Conservation (phyloP, 345 rosid genomes). For the Nephelium lappaceum region DNA sequence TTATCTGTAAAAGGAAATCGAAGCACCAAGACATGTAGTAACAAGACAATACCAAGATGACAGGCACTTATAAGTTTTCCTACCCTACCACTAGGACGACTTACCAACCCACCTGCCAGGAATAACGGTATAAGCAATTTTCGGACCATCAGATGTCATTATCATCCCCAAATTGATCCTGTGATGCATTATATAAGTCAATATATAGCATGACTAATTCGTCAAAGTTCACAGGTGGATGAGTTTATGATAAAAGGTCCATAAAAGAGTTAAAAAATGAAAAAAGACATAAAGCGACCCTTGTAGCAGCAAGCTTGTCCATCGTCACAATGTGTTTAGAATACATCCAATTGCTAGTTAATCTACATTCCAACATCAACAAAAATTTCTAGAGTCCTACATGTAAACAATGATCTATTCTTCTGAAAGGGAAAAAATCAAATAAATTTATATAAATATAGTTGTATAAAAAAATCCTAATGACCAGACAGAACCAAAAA, state of each 20-base stretch:
- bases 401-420: neutral
- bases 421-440: neutral
- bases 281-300: slow-evolving; percentile 19
- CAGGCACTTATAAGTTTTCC: slow-evolving; percentile 25
- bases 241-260: slow-evolving; percentile 27
- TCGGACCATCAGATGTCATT: slow-evolving; percentile 83
- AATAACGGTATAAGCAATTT: slow-evolving; percentile 82
- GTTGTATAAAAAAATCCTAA: neutral
- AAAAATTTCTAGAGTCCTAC: slow-evolving; percentile 8
- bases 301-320: slow-evolving; percentile 21
- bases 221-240: slow-evolving; percentile 35
- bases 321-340: slow-evolving; percentile 13
- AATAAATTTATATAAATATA: neutral
- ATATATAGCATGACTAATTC: slow-evolving; percentile 37
- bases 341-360: slow-evolving; percentile 7
- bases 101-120: slow-evolving; percentile 96
- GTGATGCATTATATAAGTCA: slow-evolving; percentile 65
- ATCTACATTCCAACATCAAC: slow-evolving; percentile 18
- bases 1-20: neutral
- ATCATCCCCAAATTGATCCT: slow-evolving; percentile 98
- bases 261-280: neutral
- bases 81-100: slow-evolving; percentile 44
- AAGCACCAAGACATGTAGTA: slow-evolving; percentile 21
- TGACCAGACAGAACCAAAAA: neutral
- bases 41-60: slow-evolving; percentile 19